Evolutionary conservation across 495 filamentous ascomycete genomes (phyloP).

Genomic region (Parathielavia appendiculata): DNA sequence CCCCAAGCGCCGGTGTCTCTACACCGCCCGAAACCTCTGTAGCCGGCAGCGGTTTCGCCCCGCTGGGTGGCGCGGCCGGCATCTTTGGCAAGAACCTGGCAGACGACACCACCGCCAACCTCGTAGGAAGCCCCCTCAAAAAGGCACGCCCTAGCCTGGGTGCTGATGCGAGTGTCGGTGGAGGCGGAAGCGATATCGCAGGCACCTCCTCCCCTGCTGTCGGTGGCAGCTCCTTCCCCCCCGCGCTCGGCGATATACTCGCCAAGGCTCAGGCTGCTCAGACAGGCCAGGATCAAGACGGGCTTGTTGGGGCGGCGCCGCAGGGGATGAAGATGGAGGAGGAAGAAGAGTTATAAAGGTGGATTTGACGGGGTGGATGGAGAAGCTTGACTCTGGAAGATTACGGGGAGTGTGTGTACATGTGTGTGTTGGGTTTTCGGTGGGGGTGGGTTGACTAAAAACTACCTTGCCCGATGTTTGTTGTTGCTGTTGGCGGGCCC

Average conservation of each 20-base stretch:
- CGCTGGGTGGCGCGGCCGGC: slow-evolving; percentile 25
- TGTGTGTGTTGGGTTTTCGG: too few relatives aligned
- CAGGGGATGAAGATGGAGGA: slow-evolving; percentile 35
- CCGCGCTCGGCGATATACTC: slow-evolving; percentile 43
- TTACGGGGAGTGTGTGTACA: neutral
- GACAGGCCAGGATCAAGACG: slow-evolving; percentile 35
- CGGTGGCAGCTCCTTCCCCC: slow-evolving; percentile 36
- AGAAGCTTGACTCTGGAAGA: neutral
- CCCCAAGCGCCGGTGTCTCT: slow-evolving; percentile 35
- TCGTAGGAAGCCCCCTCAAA: slow-evolving; percentile 76
- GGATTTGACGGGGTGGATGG: neutral
- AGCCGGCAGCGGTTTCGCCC: slow-evolving; percentile 23
- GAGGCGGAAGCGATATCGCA: slow-evolving; percentile 5
- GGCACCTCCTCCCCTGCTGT: slow-evolving; percentile 27
- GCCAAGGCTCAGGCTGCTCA: slow-evolving; percentile 40
- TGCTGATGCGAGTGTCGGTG: slow-evolving; percentile 31
- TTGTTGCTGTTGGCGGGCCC: too few relatives aligned
- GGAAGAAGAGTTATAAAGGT: slow-evolving; percentile 37
- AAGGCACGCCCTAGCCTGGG: slow-evolving; percentile 63
- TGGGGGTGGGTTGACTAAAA: too few relatives aligned
- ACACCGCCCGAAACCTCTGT: slow-evolving; percentile 34
- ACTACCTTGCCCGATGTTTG: too few relatives aligned
- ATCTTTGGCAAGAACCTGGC: slow-evolving; percentile 34
- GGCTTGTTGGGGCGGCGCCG: slow-evolving; percentile 16
- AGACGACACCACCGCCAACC: slow-evolving; percentile 40